These are phyloP conservation scores for Aspergillus bombycis DNA, from an alignment of 2,329 filamentous ascomycete genomes.

Conservation along the genomic window DNA sequence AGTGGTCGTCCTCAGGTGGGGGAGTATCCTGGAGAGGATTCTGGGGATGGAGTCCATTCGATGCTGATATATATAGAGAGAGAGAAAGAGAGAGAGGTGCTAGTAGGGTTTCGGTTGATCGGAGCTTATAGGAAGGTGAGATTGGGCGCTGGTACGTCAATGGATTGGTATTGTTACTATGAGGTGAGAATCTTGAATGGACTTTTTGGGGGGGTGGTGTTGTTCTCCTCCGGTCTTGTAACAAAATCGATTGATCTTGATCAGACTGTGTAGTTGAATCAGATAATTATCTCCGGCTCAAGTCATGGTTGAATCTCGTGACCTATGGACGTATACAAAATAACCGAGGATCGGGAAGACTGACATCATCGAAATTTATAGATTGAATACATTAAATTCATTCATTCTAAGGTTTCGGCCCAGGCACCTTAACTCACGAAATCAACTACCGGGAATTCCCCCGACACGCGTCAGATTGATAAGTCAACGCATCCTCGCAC, in stretches of 20 bases:
- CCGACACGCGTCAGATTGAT: neutral
- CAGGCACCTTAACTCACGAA: neutral
- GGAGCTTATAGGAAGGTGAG: neutral
- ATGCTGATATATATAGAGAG: neutral
- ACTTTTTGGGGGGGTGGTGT: no score
- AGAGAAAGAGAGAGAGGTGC: neutral
- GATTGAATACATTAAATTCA: neutral
- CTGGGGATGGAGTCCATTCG: slow-evolving; percentile 13
- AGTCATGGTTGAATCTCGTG: neutral
- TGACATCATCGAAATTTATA: slow-evolving; percentile 10
- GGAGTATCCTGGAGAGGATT: neutral
- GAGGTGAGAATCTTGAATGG: no score
- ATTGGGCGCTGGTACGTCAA: neutral
- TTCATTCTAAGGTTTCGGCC: neutral
- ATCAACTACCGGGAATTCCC: neutral
- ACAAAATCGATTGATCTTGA: no score
- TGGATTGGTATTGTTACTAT: neutral
- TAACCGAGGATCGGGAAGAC: slow-evolving; percentile 21
- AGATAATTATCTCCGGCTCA: neutral
- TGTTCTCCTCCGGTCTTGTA: no score
- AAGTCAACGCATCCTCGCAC: neutral
- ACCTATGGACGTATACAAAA: neutral
- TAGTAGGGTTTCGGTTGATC: neutral
- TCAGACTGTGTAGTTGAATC: neutral
- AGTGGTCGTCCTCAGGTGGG: neutral